These are phyloP conservation scores for Ceratobasidium sp. DNA, from an alignment of 1,284 basidiomycete species.

Conservation along the genomic window DNA sequence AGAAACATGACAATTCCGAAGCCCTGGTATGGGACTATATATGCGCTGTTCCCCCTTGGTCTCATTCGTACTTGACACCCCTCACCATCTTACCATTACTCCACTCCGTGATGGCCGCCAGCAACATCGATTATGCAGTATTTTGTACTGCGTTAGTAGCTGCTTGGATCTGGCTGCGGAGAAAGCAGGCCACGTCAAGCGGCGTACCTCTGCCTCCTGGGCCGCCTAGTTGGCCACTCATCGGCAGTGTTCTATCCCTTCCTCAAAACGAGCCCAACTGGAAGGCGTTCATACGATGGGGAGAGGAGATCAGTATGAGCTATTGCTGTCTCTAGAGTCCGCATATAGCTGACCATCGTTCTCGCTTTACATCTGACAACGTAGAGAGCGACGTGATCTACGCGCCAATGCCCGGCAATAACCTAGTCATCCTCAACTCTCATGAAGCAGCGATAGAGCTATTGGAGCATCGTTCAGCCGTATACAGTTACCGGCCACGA, in stretches of 20 bases:
- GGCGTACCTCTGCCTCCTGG: conserved; percentile 31
- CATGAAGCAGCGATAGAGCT: conserved; percentile 44
- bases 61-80: background rate
- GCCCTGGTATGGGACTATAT: too few species aligned
- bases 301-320: conserved; percentile 30
- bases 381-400: conserved; percentile 35
- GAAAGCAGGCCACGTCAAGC: background rate
- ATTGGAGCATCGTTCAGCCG: conserved; percentile 31
- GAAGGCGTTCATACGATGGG: conserved; percentile 53
- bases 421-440: conserved; percentile 45
- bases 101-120: background rate
- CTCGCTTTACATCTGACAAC: too few species aligned
- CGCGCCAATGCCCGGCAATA: conserved; percentile 19
- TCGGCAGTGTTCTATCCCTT: conserved; percentile 26
- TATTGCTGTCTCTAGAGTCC: too few species aligned
- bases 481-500: conserved; percentile 19
- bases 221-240: conserved; percentile 30
- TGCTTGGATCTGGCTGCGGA: background rate
- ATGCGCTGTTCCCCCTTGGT: too few species aligned
- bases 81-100: background rate
- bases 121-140: background rate
- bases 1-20: too few species aligned
- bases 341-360: background rate
- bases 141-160: background rate
- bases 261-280: conserved; percentile 49